Conservation (phyloP, 2,329 filamentous ascomycete genomes). For the Zymoseptoria passerinii region DNA sequence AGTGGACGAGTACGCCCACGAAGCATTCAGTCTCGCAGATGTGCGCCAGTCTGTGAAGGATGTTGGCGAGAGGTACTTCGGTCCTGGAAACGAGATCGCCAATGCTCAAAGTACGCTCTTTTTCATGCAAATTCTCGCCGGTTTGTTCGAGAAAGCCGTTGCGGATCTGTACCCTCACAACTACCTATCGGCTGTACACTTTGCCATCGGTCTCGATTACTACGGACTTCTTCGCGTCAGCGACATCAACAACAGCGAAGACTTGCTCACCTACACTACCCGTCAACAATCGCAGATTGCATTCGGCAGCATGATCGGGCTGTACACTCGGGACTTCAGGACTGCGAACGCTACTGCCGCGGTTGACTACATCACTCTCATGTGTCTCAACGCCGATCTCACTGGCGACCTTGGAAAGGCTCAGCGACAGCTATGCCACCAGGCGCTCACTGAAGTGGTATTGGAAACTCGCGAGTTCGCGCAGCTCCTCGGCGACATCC, state of each 20-base stretch:
- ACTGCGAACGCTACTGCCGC: constrained; percentile 81
- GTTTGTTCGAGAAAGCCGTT: constrained; percentile 89
- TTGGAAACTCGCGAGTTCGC: constrained; percentile 97
- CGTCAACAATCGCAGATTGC: constrained; percentile 74
- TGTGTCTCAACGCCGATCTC: constrained; percentile 84
- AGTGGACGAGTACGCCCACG: constrained; percentile 53
- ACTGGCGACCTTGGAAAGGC: constrained; percentile 63
- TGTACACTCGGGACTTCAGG: constrained; percentile 93
- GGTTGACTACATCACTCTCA: constrained; percentile 84
- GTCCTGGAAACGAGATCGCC: constrained; percentile 69
- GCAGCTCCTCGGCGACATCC: constrained; percentile 84
- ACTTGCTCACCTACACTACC: constrained; percentile 58
- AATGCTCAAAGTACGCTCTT: constrained; percentile 86
- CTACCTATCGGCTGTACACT: constrained; percentile 90
- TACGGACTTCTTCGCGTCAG: constrained; percentile 84
- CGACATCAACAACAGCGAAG: constrained; percentile 66
- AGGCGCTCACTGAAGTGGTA: constrained; percentile 85
- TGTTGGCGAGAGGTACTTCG: constrained; percentile 86
- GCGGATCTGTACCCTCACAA: constrained; percentile 86
- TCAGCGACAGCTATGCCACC: constrained; percentile 77
- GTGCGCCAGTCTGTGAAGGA: constrained; percentile 75
- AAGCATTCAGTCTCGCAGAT: constrained; percentile 55
- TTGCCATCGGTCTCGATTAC: constrained; percentile 79
- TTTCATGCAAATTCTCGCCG: constrained; percentile 80
- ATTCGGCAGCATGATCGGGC: constrained; percentile 86